Evolutionary conservation across 2,329 filamentous ascomycete species (phyloP).

Genomic region (Aureobasidium sp.): DNA sequence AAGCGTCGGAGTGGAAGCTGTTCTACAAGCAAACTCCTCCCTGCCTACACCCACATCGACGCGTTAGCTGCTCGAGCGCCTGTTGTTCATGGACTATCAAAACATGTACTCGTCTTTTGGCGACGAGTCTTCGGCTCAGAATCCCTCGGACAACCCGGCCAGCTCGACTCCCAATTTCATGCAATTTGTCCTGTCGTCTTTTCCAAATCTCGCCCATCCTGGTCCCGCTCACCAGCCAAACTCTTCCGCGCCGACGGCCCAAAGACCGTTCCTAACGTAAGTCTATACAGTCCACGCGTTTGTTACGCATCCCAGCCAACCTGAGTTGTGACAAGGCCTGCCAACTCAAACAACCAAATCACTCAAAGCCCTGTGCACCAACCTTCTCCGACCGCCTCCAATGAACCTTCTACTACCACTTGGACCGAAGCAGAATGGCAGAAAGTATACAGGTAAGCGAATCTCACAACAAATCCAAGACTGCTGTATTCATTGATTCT

Average conservation of each 20-base stretch:
- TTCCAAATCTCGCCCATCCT: background rate
- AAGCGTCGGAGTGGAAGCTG: background rate
- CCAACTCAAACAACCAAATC: constrained; percentile 5
- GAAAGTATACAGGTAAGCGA: constrained; percentile 7
- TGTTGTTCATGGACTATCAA: constrained; percentile 7
- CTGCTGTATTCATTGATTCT: background rate
- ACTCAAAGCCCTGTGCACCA: constrained; percentile 5
- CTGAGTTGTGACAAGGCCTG: background rate
- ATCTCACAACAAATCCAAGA: background rate
- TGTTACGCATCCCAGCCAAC: background rate
- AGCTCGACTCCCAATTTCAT: constrained; percentile 9
- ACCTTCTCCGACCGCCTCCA: constrained; percentile 1
- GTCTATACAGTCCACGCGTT: constrained; percentile 4
- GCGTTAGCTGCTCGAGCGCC: background rate
- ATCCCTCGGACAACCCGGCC: background rate
- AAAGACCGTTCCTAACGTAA: constrained; percentile 11
- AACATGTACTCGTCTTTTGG: constrained; percentile 8
- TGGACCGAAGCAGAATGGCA: constrained; percentile 12
- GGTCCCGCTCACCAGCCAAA: background rate
- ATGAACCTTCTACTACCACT: constrained; percentile 1
- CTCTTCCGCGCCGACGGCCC: background rate
- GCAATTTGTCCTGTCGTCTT: constrained; percentile 4
- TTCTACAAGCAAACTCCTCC: background rate
- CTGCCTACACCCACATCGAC: background rate
- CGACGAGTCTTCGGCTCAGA: constrained; percentile 3